Evolutionary conservation across 2,329 filamentous ascomycete species (phyloP), one percentile per base, ranked within the genome.

Genomic region (Penicillium frequentans): DNA sequence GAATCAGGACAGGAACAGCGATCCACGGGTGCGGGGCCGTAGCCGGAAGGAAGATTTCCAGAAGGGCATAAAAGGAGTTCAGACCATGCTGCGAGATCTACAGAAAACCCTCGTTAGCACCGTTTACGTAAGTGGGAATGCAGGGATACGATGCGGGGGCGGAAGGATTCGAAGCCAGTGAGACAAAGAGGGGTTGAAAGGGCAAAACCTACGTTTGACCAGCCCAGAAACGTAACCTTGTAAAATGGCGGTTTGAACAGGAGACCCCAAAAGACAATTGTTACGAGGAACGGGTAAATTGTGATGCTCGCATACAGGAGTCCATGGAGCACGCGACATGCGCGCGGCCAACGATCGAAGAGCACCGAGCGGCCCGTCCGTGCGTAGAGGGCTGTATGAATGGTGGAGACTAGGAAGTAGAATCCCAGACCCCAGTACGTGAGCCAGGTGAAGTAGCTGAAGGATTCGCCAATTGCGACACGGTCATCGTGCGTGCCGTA

Each of bases 361-460:
- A 89, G 79, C 37, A 77, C 75, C 0, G 85, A 77, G 3, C 72
- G 69, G 45, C 83, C 81, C 27, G 75, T 76, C 43, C 77, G 74
- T 13, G 83, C 82, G 76, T 93, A 95, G 48, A 81, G 82, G 52
- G 85, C 76, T 6, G 89, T 91, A 77, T 96, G 90, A 19, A 85
- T 60, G 19, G 88, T 81, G 1, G 88, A 81, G 67, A 87, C 77
- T 55, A 86, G 79, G 71, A 88, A 88, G 80, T 96, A 96, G 77
- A 93, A 93, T 24, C 84, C 86, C 35, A 93, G 76, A 2, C 90
- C 90, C 90, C 90, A 95, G 81, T 88, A 95, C 10, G 89, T 90
- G 57, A 95, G 79, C 68, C 87, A 81, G 27, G 91, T 96, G 79
- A 96, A 96, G 80, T 86, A 96, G 66, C 87, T 90, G 78, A 96